These are phyloP conservation scores for Haematococcus lacustris DNA, from an alignment of 139 green algal genomes.

Conservation along the genomic window DNA sequence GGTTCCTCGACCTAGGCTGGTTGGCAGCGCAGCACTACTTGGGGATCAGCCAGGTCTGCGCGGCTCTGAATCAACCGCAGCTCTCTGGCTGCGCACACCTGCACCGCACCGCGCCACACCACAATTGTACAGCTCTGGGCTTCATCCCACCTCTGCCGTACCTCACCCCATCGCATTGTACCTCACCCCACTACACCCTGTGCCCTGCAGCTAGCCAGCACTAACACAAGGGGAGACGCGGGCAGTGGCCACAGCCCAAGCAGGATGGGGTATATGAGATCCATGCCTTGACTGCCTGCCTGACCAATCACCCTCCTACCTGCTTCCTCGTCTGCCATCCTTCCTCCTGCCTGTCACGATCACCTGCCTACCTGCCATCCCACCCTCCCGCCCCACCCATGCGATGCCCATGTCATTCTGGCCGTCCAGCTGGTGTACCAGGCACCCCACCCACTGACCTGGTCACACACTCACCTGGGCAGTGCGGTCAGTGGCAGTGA, in stretches of 20 bases:
- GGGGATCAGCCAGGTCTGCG: conserved; percentile 9
- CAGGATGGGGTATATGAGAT: background rate
- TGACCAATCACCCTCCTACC: background rate
- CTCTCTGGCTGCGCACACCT: conserved; percentile 28
- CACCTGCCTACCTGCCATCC: background rate
- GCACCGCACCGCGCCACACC: background rate
- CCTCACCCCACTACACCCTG: no score
- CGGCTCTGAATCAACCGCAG: conserved; percentile 29
- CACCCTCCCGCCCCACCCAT: background rate
- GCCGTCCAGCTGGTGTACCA: background rate
- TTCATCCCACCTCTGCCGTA: background rate
- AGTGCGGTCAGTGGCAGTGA: conserved; percentile 13
- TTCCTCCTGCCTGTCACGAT: background rate
- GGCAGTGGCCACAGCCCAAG: background rate
- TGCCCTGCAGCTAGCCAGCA: background rate
- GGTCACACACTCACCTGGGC: conserved; percentile 11
- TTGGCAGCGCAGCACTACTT: background rate
- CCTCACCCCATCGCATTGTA: no score
- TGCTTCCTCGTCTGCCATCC: background rate
- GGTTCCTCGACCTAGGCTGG: no score
- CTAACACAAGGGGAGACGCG: background rate
- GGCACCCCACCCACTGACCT: background rate
- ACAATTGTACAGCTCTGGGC: background rate
- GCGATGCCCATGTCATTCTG: background rate
- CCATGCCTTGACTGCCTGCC: background rate